A percentile compares a stretch with the other conserved stretches of the same genome.
phyloP scores from a whole-genome alignment of 2,329 filamentous ascomycete species.

The Alternaria ventricosa region DNA sequence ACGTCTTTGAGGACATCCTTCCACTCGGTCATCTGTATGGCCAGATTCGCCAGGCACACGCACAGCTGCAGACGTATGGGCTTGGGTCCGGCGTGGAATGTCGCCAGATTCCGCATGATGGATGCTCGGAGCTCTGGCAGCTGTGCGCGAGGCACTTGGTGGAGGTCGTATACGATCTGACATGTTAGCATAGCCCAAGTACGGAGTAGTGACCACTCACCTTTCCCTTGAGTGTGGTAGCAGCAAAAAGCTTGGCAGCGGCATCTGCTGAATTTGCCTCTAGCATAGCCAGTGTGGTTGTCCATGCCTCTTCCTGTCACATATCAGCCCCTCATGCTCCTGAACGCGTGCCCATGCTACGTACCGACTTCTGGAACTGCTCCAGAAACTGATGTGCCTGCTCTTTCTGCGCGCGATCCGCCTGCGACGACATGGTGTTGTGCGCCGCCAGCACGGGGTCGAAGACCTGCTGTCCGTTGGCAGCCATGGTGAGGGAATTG shows the following conservation, averaged over 20 bases:
- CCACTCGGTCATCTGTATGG: conserved; percentile 96
- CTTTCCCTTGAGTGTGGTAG: conserved; percentile 97
- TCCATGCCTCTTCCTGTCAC: conserved; percentile 84
- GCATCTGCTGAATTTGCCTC: conserved; percentile 76
- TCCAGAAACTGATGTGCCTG: conserved; percentile 91
- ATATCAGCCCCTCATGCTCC: conserved; percentile 34
- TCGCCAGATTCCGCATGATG: conserved; percentile 79
- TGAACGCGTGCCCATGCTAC: conserved; percentile 46
- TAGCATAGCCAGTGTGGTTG: conserved; percentile 82
- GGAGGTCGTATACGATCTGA: conserved; percentile 94
- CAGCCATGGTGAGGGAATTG: conserved; percentile 65
- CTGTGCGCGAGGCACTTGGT: conserved; percentile 80
- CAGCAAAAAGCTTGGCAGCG: conserved; percentile 92
- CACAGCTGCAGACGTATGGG: conserved; percentile 83
- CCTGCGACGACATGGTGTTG: conserved; percentile 86
- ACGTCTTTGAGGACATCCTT: conserved; percentile 88
- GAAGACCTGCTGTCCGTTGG: conserved; percentile 74
- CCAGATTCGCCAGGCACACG: conserved; percentile 91
- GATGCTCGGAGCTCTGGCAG: conserved; percentile 81
- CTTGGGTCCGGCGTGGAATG: conserved; percentile 82
- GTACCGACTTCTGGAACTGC: conserved; percentile 96
- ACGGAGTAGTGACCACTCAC: conserved; percentile 58
- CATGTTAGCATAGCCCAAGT: conserved; percentile 24
- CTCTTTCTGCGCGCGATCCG: conserved; percentile 81
- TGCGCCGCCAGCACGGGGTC: conserved; percentile 86